Base-by-base conservation (phyloP, 495 filamentous ascomycete genomes). In the Extremus antarcticus region DNA sequence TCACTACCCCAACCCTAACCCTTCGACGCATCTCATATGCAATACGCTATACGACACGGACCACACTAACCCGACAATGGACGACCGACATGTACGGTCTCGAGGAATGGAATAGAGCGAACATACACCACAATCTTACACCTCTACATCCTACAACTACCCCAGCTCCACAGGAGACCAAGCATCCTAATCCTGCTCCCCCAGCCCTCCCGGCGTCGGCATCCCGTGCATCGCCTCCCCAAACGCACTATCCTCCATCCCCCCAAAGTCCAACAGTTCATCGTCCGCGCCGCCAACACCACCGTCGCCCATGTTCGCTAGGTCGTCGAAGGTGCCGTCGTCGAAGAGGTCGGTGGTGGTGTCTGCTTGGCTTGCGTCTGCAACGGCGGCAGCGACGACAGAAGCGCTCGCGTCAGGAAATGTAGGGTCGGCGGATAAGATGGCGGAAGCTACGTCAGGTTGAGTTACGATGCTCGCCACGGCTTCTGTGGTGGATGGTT, bases 161-260 rank as follows among this genome's bases (percentile, higher is more conserved):
- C n/a, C n/a, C n/a, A n/a, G n/a, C n/a, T n/a, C n/a, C n/a, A n/a
- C n/a, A n/a, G n/a, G n/a, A n/a, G n/a, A n/a, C n/a, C n/a, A n/a
- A n/a, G n/a, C n/a, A n/a, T n/a, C n/a, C n/a, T n/a, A n/a, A n/a
- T n/a, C n/a, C n/a, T n/a, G n/a, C n/a, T n/a, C n/a, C n/a, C n/a
- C 29, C 29, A 21, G 41, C 8, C 41, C 8, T 45, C 15, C 19
- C 19, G 7, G 41, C 17, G n/a, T 81, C 77, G 13, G 29, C 32
- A 78, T 79, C 21, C 74, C 77, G 53, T 81, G 78, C 66, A 82
- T 78, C 1, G 80, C 78, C 52, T 83, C 79, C 8, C 78, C 80
- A 67, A 84, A 84, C 15, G 78, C 80, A 38, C 35, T 51, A n/a
- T 16, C 43, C 63, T 22, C 78, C 29, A 35, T 4, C 19, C 20